Evolutionary conservation across 805 yeast genomes (phyloP), one percentile per base, ranked within the genome.

Genomic region (Zygosaccharomyces lentus): DNA sequence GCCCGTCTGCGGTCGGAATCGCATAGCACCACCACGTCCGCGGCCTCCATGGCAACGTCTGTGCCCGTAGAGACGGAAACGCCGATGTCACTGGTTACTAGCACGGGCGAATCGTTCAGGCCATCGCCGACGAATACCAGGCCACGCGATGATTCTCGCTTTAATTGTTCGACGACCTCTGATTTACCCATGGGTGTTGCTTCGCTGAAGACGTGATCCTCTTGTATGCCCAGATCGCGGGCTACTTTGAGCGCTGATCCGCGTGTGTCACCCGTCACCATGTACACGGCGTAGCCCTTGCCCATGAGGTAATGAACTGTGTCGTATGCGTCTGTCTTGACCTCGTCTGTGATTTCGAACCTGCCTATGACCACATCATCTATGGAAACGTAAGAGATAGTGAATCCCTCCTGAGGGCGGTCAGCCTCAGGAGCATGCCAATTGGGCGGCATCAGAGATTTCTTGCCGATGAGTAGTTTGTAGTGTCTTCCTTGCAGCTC

Each of bases 81-180:
- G 19, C 99, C 99, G 15, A 93, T 68, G 54, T 89, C 87, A 1
- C 96, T 85, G 46, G 84, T 76, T 1, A 87, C 95, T 45, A 93
- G 74, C 0, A 98, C 98, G 0, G 99, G 97, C 0, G 98, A 95
- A 63, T 93, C 99, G 65, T 93, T 93, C 54, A 93, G 87, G 49
- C 99, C 99, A 67, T 93, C 99, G 31, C 99, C 99, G 17, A 93
- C 83, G 73, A 95, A 89, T 5, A 90, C 91, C 34, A 93, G 83
- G 13, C 72, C 69, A 9, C 67, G 56, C 2, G 55, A 55, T 10
- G 55, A 64, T n/a, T 37, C 40, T 12, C 23, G 26, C 57, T 82
- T 86, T 45, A 87, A 68, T 40, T 74, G 71, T 34, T 68, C 67
- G 17, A 93, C 80, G 27, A 87, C 73, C 25, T 75, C 75, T 46